These are phyloP conservation scores for Pleurotus eryngii DNA, from an alignment of 768 basidiomycete genomes.

Conservation along the genomic window DNA sequence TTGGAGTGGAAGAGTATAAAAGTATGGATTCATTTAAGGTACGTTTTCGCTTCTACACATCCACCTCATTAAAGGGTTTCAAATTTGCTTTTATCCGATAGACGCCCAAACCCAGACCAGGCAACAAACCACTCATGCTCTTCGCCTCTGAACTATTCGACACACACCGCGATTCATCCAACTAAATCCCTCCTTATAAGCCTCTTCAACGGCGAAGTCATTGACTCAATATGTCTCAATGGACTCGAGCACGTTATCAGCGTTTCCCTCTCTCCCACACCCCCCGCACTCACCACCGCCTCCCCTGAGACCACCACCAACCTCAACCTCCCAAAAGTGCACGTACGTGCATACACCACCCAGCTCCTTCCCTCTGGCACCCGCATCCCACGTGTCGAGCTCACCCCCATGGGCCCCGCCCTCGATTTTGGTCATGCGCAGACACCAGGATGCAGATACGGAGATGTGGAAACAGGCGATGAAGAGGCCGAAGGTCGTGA, in stretches of 20 bases:
- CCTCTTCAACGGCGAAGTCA: slow-evolving; percentile 85
- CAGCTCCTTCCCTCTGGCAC: slow-evolving; percentile 73
- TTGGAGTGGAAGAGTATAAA: slow-evolving; percentile 80
- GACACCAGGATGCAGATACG: slow-evolving; percentile 70
- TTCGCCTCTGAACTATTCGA: slow-evolving; percentile 96
- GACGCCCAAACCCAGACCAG: slow-evolving; percentile 87
- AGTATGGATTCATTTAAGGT: slow-evolving; percentile 86
- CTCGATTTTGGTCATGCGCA: slow-evolving; percentile 78
- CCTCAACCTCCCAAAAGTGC: slow-evolving; percentile 69
- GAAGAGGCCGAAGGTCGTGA: slow-evolving; percentile 83
- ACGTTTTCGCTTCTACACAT: slow-evolving; percentile 18
- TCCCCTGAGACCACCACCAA: slow-evolving; percentile 20
- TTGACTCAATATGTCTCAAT: slow-evolving; percentile 78
- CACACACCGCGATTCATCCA: slow-evolving; percentile 86
- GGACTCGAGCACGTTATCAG: slow-evolving; percentile 89
- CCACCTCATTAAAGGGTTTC: not conserved
- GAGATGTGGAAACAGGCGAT: slow-evolving; percentile 81
- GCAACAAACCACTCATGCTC: slow-evolving; percentile 89
- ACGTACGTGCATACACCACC: slow-evolving; percentile 84
- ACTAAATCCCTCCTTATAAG: slow-evolving; percentile 84
- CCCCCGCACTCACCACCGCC: slow-evolving; percentile 47
- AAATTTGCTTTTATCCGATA: slow-evolving; percentile 24
- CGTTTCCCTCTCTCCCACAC: slow-evolving; percentile 68
- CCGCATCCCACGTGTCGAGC: slow-evolving; percentile 75
- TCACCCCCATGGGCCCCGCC: slow-evolving; percentile 88